Conservation (phyloP, 169 alveolate genomes). For the Plasmodium chabaudi region DNA sequence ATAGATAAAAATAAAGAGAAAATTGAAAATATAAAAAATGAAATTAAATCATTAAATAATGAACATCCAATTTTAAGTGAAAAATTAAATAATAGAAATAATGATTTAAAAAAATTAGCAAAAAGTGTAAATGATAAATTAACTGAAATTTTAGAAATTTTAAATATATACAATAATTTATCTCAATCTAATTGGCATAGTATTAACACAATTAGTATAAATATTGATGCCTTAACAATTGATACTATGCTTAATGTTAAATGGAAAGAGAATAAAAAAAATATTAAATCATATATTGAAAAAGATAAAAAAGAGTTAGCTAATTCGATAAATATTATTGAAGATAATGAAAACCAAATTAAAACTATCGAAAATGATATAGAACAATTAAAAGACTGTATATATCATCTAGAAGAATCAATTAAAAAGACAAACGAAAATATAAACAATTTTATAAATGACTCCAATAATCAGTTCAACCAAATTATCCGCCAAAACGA, state of each 20-base stretch:
- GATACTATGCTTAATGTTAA: conserved; percentile 58
- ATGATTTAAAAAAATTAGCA: conserved; percentile 71
- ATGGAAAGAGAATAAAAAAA: conserved; percentile 42
- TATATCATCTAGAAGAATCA: conserved; percentile 5
- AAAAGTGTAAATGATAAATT: conserved; percentile 65
- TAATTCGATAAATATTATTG: conserved; percentile 36
- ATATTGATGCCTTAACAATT: conserved; percentile 36
- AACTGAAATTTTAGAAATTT: conserved; percentile 22
- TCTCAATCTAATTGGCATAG: conserved; percentile 45
- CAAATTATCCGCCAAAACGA: conserved; percentile 35
- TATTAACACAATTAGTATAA: conserved; percentile 30
- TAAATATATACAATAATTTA: conserved; percentile 51
- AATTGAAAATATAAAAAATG: conserved; percentile 66
- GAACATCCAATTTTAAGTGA: conserved; percentile 66
- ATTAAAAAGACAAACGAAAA: conserved; percentile 37
- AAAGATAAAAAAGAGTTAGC: conserved; percentile 47
- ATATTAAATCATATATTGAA: conserved; percentile 46
- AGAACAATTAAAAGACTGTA: conserved; percentile 17
- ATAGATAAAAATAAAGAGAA: conserved; percentile 72
- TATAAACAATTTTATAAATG: conserved; percentile 15
- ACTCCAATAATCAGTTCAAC: conserved; percentile 17
- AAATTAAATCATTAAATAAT: conserved; percentile 49
- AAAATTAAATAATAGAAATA: conserved; percentile 36
- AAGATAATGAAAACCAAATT: conserved; percentile 41
- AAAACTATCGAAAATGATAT: conserved; percentile 28